phyloP scores from a whole-genome alignment of 2,329 filamentous ascomycete species.

The Clonostachys rhizophaga region DNA sequence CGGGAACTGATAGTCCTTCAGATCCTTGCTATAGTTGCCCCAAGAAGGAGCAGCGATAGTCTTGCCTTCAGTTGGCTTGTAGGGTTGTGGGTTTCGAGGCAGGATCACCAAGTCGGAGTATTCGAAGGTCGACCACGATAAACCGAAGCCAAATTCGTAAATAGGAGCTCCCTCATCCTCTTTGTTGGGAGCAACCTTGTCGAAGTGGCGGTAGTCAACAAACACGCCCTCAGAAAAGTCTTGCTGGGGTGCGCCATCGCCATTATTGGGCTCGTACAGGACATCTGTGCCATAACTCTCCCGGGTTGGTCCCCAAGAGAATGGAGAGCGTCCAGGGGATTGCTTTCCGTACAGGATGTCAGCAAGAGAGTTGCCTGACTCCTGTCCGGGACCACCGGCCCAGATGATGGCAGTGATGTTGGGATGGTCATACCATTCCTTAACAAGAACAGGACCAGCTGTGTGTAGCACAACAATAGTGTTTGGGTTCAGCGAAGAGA shows the following conservation, averaged over 20 bases:
- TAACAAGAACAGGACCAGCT: slow-evolving; percentile 72
- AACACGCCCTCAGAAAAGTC: slow-evolving; percentile 75
- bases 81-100: slow-evolving; percentile 42
- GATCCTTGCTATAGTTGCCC: slow-evolving; percentile 58
- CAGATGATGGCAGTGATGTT: slow-evolving; percentile 84
- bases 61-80: slow-evolving; percentile 55
- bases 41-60: slow-evolving; percentile 61
- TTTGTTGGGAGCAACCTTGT: slow-evolving; percentile 42
- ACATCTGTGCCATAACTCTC: slow-evolving; percentile 66
- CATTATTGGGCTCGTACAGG: slow-evolving; percentile 66
- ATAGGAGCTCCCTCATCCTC: slow-evolving; percentile 47
- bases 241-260: slow-evolving; percentile 59
- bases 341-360: slow-evolving; percentile 81
- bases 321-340: slow-evolving; percentile 75
- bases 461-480: slow-evolving; percentile 91
- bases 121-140: slow-evolving; percentile 75
- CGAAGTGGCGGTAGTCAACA: slow-evolving; percentile 68
- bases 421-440: slow-evolving; percentile 67
- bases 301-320: slow-evolving; percentile 69
- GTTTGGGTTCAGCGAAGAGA: slow-evolving; percentile 75
- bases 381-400: slow-evolving; percentile 78
- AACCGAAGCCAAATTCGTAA: slow-evolving; percentile 77
- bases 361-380: slow-evolving; percentile 73
- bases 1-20: slow-evolving; percentile 66
- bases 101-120: slow-evolving; percentile 64